Evolutionary conservation across 2,329 filamentous ascomycete genomes (phyloP).

Genomic region (Helicocarpus griseus): DNA sequence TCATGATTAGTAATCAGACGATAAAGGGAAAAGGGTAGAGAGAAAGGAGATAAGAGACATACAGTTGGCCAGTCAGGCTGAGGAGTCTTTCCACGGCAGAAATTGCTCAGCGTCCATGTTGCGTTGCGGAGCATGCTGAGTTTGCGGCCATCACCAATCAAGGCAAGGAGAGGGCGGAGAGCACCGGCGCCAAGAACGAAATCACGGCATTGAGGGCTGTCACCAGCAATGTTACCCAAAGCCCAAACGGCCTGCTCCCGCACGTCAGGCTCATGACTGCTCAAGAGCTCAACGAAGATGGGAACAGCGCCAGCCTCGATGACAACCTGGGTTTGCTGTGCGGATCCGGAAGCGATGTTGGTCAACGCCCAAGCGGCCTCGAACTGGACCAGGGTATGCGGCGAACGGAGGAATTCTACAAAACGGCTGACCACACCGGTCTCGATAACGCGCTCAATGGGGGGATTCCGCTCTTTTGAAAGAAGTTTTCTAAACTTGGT

Average conservation of each 20-base stretch:
- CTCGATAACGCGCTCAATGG: conserved; percentile 98
- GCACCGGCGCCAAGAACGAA: conserved; percentile 89
- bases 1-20: conserved; percentile 16
- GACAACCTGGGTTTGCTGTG: conserved; percentile 94
- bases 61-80: conserved; percentile 97
- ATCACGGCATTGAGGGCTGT: conserved; percentile 94
- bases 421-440: conserved; percentile 96
- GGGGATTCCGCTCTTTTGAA: conserved; percentile 97
- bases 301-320: conserved; percentile 97
- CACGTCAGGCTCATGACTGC: conserved; percentile 93
- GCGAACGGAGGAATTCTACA: conserved; percentile 94
- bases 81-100: conserved; percentile 98
- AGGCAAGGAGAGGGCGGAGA: conserved; percentile 75
- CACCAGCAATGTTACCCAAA: conserved; percentile 95
- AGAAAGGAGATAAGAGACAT: no score
- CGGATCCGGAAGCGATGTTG: conserved; percentile 97
- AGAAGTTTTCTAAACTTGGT: conserved; percentile 98
- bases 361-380: conserved; percentile 98
- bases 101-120: conserved; percentile 98
- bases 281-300: conserved; percentile 94
- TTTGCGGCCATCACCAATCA: conserved; percentile 95
- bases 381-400: conserved; percentile 96
- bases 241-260: conserved; percentile 98
- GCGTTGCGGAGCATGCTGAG: conserved; percentile 98
- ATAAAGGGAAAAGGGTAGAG: neutral